phyloP scores from a whole-genome alignment of 495 filamentous ascomycete genomes.

The Penicillium salamii region DNA sequence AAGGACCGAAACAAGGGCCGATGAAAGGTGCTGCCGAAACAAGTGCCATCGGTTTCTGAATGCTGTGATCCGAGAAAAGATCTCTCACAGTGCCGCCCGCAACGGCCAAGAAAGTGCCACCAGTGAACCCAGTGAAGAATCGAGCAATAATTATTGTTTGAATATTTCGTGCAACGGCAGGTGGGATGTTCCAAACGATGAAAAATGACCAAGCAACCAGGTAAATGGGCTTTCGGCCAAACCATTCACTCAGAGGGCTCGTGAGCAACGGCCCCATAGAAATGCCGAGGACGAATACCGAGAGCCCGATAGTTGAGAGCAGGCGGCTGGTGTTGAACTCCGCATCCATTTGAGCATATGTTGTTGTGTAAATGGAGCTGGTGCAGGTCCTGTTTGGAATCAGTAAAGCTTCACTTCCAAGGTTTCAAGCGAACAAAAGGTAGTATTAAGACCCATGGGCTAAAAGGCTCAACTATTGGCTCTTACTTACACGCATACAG shows the following conservation, averaged over 20 bases:
- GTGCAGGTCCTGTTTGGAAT: conserved; percentile 60
- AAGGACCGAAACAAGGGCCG: conserved; percentile 38
- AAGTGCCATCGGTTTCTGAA: too few species aligned
- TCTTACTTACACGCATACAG: conserved; percentile 69
- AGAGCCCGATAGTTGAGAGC: conserved; percentile 63
- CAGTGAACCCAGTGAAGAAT: conserved; percentile 75
- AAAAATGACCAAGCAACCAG: conserved; percentile 55
- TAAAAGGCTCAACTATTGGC: neutral
- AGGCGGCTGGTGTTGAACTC: conserved; percentile 48
- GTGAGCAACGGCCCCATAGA: conserved; percentile 61
- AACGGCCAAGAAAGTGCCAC: conserved; percentile 76
- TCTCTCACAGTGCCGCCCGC: conserved; percentile 83
- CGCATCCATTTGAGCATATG: conserved; percentile 65
- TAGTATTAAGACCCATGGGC: too few species aligned
- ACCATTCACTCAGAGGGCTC: conserved; percentile 65
- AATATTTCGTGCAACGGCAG: too few species aligned
- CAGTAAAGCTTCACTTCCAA: neutral
- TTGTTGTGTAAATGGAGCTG: conserved; percentile 76
- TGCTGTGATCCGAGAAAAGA: conserved; percentile 49
- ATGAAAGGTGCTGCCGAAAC: neutral
- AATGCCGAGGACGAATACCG: conserved; percentile 65
- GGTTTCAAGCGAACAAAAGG: too few species aligned
- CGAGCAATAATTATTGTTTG: conserved; percentile 67
- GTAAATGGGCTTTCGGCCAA: conserved; percentile 73
- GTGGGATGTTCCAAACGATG: too few species aligned